These are phyloP conservation scores for Phlyctochytrium bullatum DNA, from an alignment of 192 early-diverging fungal genomes.

Conservation along the genomic window DNA sequence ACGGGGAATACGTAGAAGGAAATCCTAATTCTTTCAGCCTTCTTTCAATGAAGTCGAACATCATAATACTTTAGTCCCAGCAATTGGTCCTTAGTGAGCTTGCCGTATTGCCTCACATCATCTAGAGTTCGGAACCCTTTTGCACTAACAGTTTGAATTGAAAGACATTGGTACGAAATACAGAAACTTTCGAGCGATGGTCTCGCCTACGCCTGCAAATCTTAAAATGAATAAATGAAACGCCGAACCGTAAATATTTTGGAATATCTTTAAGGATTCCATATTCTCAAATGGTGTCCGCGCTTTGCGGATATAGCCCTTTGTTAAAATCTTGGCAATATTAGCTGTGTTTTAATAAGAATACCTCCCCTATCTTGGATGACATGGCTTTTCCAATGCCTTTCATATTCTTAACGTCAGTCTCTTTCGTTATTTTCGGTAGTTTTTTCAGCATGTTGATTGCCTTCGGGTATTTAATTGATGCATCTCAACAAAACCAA, in stretches of 20 bases:
- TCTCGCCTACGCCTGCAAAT: constrained; percentile 12
- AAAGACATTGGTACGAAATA: not conserved
- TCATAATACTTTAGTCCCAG: constrained; percentile 45
- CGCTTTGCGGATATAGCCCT: constrained; percentile 38
- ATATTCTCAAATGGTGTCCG: constrained; percentile 33
- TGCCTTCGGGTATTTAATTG: constrained; percentile 11
- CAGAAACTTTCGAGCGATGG: constrained; percentile 18
- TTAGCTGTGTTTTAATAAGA: constrained; percentile 12
- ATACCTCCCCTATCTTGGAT: constrained; percentile 33
- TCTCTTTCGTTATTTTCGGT: constrained; percentile 27
- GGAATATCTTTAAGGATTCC: constrained; percentile 31
- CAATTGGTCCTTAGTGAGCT: constrained; percentile 42
- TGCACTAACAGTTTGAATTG: constrained; percentile 7
- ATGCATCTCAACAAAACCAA: not conserved
- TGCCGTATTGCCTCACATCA: constrained; percentile 32
- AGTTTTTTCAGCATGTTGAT: constrained; percentile 36
- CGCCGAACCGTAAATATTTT: constrained; percentile 39
- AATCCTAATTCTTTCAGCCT: constrained; percentile 23
- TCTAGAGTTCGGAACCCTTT: constrained; percentile 45
- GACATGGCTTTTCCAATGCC: constrained; percentile 44
- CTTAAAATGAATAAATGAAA: not conserved
- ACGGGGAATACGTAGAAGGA: constrained; percentile 42
- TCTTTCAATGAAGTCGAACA: constrained; percentile 12
- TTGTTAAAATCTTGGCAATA: constrained; percentile 41
- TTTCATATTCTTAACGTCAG: constrained; percentile 33